Evolutionary conservation across 192 early-diverging fungal genomes (phyloP), one percentile per base, ranked within the genome.

Genomic region (Coemansia sp.): DNA sequence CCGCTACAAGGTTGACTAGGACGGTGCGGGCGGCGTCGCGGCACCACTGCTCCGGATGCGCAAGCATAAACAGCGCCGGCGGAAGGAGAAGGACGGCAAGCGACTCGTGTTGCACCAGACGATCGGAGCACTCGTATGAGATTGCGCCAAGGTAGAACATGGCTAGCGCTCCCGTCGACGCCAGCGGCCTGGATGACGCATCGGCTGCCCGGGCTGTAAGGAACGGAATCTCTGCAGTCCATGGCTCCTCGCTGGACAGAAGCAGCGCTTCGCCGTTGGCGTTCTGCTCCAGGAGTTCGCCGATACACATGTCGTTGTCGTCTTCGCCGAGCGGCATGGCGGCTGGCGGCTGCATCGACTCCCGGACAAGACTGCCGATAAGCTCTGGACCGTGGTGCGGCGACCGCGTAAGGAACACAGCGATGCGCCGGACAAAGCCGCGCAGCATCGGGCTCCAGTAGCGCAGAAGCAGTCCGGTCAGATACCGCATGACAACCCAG

Each of bases 381-480:
- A 83, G 72, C 52, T 39, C 58, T 20, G 10, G 23, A 20, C 79
- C 74, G n/a, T 76, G 39, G 7, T 8, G 75, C 5, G 62, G 16
- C 12, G 80, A 83, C 14, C 80, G 80, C 33, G 75, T 63, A n/a
- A 83, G 48, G 39, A 83, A 77, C 66, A 83, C 75, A 14, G 57
- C 68, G 11, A 83, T 75, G 23, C 80, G 80, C 0, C 80, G 71
- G 52, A 71, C 62, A 62, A 60, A 63, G 0, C 59, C 75, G 0
- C 74, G 68, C 72, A 83, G 48, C 55, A 59, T 26, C 26, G 63
- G 38, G 69, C 75, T 77, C 63, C 68, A 60, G 14, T 64, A 55
- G 36, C 66, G 53, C 10, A 67, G 30, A 8, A 83, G 55, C 16
- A 83, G 39, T 0, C 68, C 69, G 10, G 66, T 71, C 34, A 83